Evolutionary conservation across 495 filamentous ascomycete genomes (phyloP), one percentile per base, ranked within the genome.

Genomic region (Astrothelium macrocarpum): DNA sequence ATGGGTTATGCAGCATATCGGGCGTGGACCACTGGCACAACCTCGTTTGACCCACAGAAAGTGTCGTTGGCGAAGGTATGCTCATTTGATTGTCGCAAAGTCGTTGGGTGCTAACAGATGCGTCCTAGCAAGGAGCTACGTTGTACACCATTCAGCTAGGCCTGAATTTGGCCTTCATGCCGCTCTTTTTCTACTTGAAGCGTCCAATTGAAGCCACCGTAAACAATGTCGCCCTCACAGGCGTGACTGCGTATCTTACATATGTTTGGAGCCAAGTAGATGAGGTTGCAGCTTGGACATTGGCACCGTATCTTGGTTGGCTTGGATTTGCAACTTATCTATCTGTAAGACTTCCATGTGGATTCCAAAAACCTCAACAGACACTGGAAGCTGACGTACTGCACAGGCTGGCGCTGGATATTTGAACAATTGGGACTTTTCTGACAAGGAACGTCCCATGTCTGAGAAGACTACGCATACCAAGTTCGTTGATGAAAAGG

Each of bases 1-100:
- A 96, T 96, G 90, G 94, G 93, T 43, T 96, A 90, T 73, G 85
- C 90, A 2, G 84, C 90, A 31, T 85, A 96, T 75, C 87, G 87
- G 58, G 82, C 84, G 7, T 84, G 78, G 65, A 78, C 72, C n/a
- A 75, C 78, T 2, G 89, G 87, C n/a, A 80, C 82, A 18, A 74
- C 74, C 2, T 80, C 83, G 2, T 70, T 83, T 12, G 73, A 78
- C 62, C 68, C 71, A 20, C 62, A 67, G 5, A 76, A 70, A 28
- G 63, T 73, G 25, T 46, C 62, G 18, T 65, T 80, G 23, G 74
- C 79, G 14, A 76, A 77, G 72, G 79, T 80, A 67, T 12, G 63
- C 61, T 1, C 23, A 67, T 67, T 9, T n/a, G 23, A 69, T 32
- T 61, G 73, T 34, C 65, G 75, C 14, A 68, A 71, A 39, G 45